These are phyloP conservation scores for Fusarium musae DNA, from an alignment of 2,329 filamentous ascomycete species.

Conservation along the genomic window DNA sequence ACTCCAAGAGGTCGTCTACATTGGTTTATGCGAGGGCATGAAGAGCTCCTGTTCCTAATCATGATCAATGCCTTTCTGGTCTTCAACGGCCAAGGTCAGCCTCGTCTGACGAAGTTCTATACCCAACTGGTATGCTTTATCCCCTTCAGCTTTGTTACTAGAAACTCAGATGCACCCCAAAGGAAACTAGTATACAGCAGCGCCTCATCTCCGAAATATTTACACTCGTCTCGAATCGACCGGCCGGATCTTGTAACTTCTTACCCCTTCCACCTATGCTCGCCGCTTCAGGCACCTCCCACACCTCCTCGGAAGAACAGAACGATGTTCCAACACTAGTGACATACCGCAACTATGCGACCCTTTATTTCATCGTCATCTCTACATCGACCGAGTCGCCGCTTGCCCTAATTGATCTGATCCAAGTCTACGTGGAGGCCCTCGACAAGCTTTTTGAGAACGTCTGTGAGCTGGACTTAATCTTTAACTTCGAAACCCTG, in stretches of 20 bases:
- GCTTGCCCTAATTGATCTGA: constrained; percentile 92
- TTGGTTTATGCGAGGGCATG: constrained; percentile 30
- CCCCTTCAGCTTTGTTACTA: background rate
- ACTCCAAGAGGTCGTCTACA: background rate
- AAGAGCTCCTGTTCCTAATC: constrained; percentile 40
- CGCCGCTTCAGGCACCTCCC: constrained; percentile 70
- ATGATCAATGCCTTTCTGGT: constrained; percentile 99
- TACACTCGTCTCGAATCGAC: constrained; percentile 90
- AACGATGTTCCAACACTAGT: constrained; percentile 95
- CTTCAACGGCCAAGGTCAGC: constrained; percentile 98
- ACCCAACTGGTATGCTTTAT: constrained; percentile 79
- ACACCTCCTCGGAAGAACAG: constrained; percentile 73
- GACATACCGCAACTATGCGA: constrained; percentile 98
- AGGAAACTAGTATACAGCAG: constrained; percentile 98
- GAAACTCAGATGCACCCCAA: constrained; percentile 15
- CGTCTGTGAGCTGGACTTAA: constrained; percentile 96
- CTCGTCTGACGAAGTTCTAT: constrained; percentile 97
- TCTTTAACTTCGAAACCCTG: constrained; percentile 98
- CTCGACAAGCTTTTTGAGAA: constrained; percentile 97
- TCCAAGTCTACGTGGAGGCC: constrained; percentile 97
- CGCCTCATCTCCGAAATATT: constrained; percentile 98
- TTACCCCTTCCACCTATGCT: constrained; percentile 80
- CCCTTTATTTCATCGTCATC: constrained; percentile 98
- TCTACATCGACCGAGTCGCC: constrained; percentile 96
- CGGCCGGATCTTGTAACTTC: constrained; percentile 96